Percentiles rank a stretch among this genome's conserved stretches.
Conservation (phyloP, 2,329 filamentous ascomycete species). For the Aspergillus quadricinctus region DNA sequence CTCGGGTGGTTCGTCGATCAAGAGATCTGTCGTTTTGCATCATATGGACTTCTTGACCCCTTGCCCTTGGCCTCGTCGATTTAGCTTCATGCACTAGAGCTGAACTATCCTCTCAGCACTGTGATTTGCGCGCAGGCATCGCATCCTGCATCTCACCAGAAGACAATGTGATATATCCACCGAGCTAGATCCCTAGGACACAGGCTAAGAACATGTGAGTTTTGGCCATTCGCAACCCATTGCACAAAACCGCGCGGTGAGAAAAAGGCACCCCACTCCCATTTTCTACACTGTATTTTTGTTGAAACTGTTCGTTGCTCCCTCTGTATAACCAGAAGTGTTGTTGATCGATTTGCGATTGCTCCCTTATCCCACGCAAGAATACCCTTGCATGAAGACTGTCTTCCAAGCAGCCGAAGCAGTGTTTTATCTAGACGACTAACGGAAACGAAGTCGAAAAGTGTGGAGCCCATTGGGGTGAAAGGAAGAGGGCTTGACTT, state of each 20-base stretch:
- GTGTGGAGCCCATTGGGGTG: not conserved
- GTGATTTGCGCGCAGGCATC: conserved; percentile 14
- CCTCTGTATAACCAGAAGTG: not conserved
- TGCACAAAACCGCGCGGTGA: conserved; percentile 16
- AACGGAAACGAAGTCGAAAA: not conserved
- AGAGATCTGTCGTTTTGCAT: conserved; percentile 8
- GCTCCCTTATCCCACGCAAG: not conserved
- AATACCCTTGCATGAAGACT: not conserved
- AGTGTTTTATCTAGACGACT: not conserved
- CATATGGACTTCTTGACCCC: conserved; percentile 7
- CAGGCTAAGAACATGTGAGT: conserved; percentile 11
- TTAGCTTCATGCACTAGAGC: conserved; percentile 2
- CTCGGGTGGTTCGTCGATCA: conserved; percentile 11
- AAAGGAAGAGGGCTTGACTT: not conserved
- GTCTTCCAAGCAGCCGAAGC: not conserved
- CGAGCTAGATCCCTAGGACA: conserved; percentile 17
- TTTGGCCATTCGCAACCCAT: conserved; percentile 4
- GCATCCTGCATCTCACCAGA: conserved; percentile 21
- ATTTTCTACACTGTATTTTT: not conserved
- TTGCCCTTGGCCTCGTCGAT: conserved; percentile 7
- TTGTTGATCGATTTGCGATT: not conserved
- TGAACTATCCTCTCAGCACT: conserved; percentile 10
- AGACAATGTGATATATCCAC: conserved; percentile 31
- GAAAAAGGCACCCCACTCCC: conserved; percentile 15
- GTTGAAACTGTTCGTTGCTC: not conserved